These are phyloP conservation scores for Lachnellula cervina DNA, from an alignment of 2,329 filamentous ascomycete genomes.

Conservation along the genomic window DNA sequence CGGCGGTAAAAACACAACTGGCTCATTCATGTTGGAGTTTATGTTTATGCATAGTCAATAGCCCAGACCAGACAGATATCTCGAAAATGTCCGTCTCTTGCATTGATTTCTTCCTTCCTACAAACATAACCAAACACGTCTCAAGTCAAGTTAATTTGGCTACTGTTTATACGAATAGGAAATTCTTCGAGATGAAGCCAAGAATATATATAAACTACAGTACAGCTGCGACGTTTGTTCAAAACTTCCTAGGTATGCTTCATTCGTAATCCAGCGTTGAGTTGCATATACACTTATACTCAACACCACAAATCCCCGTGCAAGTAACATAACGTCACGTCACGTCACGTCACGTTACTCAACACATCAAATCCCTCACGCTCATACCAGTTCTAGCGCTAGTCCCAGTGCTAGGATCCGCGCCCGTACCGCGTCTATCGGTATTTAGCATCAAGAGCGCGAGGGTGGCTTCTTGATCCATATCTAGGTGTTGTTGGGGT, in stretches of 20 bases:
- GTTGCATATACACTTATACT: too few relatives aligned
- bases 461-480: constrained; percentile 63
- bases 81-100: not conserved
- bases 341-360: constrained; percentile 36
- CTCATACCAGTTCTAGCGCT: constrained; percentile 45
- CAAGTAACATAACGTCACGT: too few relatives aligned
- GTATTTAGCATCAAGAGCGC: constrained; percentile 84
- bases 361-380: constrained; percentile 45
- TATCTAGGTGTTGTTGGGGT: constrained; percentile 49
- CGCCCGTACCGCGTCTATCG: constrained; percentile 48
- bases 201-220: too few relatives aligned
- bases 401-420: constrained; percentile 5
- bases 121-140: too few relatives aligned
- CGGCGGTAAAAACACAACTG: not conserved
- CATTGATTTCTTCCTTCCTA: too few relatives aligned
- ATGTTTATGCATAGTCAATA: not conserved
- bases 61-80: not conserved
- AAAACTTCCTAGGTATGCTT: too few relatives aligned
- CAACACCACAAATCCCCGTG: too few relatives aligned
- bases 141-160: too few relatives aligned
- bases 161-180: too few relatives aligned
- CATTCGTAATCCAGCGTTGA: too few relatives aligned
- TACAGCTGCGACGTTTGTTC: too few relatives aligned
- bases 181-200: too few relatives aligned
- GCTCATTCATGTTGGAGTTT: not conserved